phyloP scores from a whole-genome alignment of 805 yeast species.

The Yamadazyma sp. region DNA sequence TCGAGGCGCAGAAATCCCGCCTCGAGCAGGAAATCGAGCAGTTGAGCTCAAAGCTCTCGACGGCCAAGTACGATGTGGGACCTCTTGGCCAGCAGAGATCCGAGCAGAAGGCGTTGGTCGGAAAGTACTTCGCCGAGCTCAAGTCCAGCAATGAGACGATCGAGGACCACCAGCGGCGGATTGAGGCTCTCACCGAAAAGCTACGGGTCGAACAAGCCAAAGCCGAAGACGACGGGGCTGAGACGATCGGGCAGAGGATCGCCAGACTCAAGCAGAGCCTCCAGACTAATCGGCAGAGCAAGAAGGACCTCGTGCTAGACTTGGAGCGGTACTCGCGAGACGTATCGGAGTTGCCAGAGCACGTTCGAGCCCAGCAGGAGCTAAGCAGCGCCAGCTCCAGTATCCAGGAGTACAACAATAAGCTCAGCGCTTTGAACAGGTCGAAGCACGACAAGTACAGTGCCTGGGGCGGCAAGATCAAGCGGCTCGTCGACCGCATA shows the following conservation, averaged over 20 bases:
- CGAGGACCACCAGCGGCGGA: constrained; percentile 2
- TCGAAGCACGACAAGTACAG: constrained; percentile 37
- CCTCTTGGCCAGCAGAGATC: background rate
- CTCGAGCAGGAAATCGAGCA: background rate
- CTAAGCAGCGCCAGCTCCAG: constrained; percentile 2
- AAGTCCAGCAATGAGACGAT: background rate
- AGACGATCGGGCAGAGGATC: background rate
- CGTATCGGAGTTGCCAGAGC: background rate
- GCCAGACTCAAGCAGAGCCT: constrained; percentile 1
- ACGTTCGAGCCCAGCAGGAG: background rate
- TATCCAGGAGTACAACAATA: constrained; percentile 8
- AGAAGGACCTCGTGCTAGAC: constrained; percentile 4
- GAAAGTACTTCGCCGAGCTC: background rate
- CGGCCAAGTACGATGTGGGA: constrained; percentile 8
- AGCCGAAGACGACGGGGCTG: constrained; percentile 11
- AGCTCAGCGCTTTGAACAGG: constrained; percentile 14
- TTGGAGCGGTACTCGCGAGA: background rate
- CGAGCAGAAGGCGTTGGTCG: background rate
- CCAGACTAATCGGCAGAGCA: constrained; percentile 7
- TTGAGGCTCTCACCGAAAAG: constrained; percentile 18
- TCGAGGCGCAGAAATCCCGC: constrained; percentile 12
- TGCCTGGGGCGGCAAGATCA: constrained; percentile 53
- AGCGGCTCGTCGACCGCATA: constrained; percentile 42
- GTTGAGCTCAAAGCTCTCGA: background rate
- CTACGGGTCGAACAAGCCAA: constrained; percentile 18